Base-by-base conservation (phyloP, 2,329 filamentous ascomycete genomes). In the Sporothrix curviconia region DNA sequence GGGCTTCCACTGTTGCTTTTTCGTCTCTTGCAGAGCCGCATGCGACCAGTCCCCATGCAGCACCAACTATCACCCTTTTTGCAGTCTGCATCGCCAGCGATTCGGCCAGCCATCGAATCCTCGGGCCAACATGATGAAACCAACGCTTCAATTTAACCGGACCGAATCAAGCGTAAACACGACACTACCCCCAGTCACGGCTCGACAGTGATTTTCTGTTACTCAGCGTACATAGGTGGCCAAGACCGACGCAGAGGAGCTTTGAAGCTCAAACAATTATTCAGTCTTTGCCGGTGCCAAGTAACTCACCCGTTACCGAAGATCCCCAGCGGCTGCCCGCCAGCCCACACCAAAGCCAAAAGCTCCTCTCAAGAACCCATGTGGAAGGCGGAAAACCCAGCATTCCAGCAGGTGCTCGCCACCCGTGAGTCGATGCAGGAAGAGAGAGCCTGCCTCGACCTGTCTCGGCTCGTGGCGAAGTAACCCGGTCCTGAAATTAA, bases 381-480 rank as follows among this genome's bases (percentile, higher is more conserved):
- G n/a, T n/a, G 51, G 82, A 87, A 63, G n/a, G n/a, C 79, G 84
- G n/a, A 86, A 85, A 68, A 76, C 81, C 24, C 84, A 85, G 63
- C 80, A n/a, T n/a, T 96, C 58, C 83, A 84, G 63, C 73, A 75
- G 15, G 85, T 96, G 61, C 78, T 99, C 14, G 80, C 80, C 56
- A 80, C 82, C 55, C 86, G n/a, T n/a, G 94, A 50, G 97, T 96
- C 72, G 77, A 88, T 60, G 72, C 79, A 15, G 77, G 78, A 7
- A 76, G 77, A n/a, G n/a, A n/a, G n/a, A n/a, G n/a, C n/a, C n/a
- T n/a, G n/a, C 0, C 80, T 97, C 39, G 85, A 95, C 67, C 82
- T 99, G 9, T 91, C 90, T n/a, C 77, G 80, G 1, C 81, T 97
- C 9, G n/a, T n/a, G 85, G 82, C 32, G 76, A 81, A 49, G 92